These are phyloP conservation scores for Coccomyxa subellipsoidea DNA, from an alignment of 163 green algal genomes.

Conservation along the genomic window DNA sequence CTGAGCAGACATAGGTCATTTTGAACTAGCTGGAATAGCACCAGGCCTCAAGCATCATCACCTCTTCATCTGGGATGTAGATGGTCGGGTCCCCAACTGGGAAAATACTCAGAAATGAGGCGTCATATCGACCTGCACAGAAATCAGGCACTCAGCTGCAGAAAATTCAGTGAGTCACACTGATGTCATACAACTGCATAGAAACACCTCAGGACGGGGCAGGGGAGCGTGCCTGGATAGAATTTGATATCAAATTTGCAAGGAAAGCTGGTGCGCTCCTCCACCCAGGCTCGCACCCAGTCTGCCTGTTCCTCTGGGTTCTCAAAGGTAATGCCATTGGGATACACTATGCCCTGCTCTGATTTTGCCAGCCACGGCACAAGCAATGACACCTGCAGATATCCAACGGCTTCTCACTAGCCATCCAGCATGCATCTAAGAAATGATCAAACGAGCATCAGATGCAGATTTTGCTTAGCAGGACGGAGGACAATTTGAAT, in stretches of 20 bases:
- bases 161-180: too few species aligned
- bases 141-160: background rate
- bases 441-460: background rate
- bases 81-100: conserved; percentile 90
- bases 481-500: background rate
- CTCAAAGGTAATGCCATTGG: conserved; percentile 74
- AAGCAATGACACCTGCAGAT: conserved; percentile 86
- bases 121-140: conserved; percentile 27
- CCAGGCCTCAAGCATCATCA: background rate
- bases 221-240: conserved; percentile 56
- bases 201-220: background rate
- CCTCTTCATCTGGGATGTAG: conserved; percentile 68
- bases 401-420: background rate
- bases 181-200: too few species aligned
- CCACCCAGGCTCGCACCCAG: conserved; percentile 68
- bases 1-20: too few species aligned
- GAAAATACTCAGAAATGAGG: conserved; percentile 64
- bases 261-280: conserved; percentile 69
- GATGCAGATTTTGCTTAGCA: background rate
- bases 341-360: conserved; percentile 88
- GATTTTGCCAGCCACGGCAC: conserved; percentile 86
- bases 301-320: conserved; percentile 62
- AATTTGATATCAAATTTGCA: conserved; percentile 86
- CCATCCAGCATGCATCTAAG: background rate
- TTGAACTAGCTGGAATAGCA: too few species aligned